phyloP scores from a whole-genome alignment of 768 basidiomycete species.

The Suillus tomentosus region DNA sequence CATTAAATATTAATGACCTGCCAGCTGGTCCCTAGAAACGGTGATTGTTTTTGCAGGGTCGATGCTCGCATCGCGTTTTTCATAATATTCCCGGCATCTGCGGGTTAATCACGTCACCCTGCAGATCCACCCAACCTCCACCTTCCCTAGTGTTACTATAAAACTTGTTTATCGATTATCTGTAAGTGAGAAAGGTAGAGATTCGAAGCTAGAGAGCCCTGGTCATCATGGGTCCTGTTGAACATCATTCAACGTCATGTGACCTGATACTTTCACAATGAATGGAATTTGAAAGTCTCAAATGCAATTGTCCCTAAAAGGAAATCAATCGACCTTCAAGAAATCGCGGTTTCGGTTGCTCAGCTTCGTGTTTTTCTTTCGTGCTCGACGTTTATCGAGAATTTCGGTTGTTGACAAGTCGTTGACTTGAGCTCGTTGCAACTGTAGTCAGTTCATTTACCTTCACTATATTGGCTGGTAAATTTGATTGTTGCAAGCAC shows the following conservation, averaged over 20 bases:
- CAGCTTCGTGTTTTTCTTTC: slow-evolving; percentile 11
- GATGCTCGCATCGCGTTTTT: background rate
- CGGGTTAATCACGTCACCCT: background rate
- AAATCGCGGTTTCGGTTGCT: slow-evolving; percentile 9
- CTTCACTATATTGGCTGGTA: background rate
- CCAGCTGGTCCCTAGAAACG: background rate
- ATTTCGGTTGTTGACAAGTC: slow-evolving; percentile 1
- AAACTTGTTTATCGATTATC: background rate
- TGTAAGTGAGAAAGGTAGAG: background rate
- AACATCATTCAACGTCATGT: background rate
- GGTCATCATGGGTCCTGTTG: too few species aligned
- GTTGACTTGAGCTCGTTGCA: slow-evolving; percentile 3
- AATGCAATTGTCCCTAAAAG: slow-evolving; percentile 3
- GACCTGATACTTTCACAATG: background rate
- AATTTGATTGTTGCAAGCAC: slow-evolving; percentile 4
- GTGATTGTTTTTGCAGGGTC: background rate
- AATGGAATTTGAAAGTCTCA: background rate
- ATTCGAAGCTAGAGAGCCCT: background rate
- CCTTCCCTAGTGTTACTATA: background rate
- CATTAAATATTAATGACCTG: background rate
- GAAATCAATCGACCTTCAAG: background rate
- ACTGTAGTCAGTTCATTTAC: background rate
- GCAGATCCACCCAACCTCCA: background rate
- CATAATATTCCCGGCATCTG: background rate
- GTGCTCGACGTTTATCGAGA: background rate